These are phyloP conservation scores for Wallacemonas rigidus DNA, from an alignment of 208 protist genomes.

Conservation along the genomic window DNA sequence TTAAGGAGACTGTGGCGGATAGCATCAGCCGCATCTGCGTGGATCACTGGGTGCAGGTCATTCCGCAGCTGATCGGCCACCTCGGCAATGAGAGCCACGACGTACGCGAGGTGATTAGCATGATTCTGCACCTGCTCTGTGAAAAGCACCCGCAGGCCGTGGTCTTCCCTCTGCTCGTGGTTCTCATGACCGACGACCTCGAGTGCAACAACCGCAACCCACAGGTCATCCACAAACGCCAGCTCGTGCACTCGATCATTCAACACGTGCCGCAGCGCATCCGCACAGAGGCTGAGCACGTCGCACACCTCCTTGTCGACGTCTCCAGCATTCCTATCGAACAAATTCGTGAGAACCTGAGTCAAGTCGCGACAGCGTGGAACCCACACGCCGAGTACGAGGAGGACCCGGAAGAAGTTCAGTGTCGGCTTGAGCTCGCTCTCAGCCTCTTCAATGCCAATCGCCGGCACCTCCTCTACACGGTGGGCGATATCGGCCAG, in stretches of 20 bases:
- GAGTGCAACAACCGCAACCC: conserved; percentile 31
- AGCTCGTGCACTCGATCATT: conserved; percentile 76
- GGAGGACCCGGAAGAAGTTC: conserved; percentile 85
- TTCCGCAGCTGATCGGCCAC: conserved; percentile 99
- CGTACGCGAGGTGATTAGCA: conserved; percentile 94
- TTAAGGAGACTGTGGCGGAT: conserved; percentile 89
- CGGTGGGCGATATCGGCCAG: conserved; percentile 88
- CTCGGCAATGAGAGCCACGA: conserved; percentile 91
- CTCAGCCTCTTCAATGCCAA: conserved; percentile 85
- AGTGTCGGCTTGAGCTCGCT: conserved; percentile 58
- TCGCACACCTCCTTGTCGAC: conserved; percentile 82
- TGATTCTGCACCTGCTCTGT: conserved; percentile 95
- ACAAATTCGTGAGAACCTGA: conserved; percentile 87
- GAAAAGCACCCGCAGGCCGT: conserved; percentile 98
- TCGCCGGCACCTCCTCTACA: conserved; percentile 80
- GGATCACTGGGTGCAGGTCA: conserved; percentile 99
- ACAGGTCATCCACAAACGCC: conserved; percentile 44
- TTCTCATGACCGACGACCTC: conserved; percentile 82
- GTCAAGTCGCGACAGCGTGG: conserved; percentile 84
- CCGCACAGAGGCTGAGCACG: conserved; percentile 77
- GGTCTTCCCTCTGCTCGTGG: conserved; percentile 99
- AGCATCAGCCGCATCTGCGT: conserved; percentile 95
- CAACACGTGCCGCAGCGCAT: conserved; percentile 86
- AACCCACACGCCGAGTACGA: conserved; percentile 92
- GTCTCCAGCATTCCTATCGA: conserved; percentile 91